phyloP scores from a whole-genome alignment of 2,329 filamentous ascomycete species.

The Monosporascus sp. region DNA sequence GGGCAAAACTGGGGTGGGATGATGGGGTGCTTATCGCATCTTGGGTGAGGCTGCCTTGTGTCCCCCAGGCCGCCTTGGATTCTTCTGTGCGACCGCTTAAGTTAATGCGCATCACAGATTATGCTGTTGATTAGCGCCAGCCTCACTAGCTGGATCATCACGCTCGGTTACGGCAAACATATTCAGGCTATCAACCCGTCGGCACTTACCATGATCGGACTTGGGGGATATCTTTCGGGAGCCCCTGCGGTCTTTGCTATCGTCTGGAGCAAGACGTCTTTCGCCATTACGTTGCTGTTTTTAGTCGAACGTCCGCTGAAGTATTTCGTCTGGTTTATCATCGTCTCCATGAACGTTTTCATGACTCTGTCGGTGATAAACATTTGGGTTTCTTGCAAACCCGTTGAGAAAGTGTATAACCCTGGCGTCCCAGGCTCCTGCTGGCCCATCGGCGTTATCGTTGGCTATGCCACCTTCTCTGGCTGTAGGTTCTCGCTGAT shows the following conservation, averaged over 20 bases:
- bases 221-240: constrained; percentile 19
- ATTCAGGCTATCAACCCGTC: constrained; percentile 6
- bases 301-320: constrained; percentile 18
- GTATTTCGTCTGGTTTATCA: constrained; percentile 26
- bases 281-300: constrained; percentile 29
- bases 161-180: constrained; percentile 4
- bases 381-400: constrained; percentile 27
- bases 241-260: constrained; percentile 18
- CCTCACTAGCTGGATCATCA: too few species aligned
- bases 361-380: constrained; percentile 21
- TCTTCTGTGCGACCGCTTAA: neutral
- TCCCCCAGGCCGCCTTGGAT: neutral
- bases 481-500: constrained; percentile 15
- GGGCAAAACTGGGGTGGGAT: constrained; percentile 25
- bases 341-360: constrained; percentile 27
- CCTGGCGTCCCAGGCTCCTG: constrained; percentile 21
- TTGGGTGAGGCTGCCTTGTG: constrained; percentile 17
- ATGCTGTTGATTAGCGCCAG: constrained; percentile 4
- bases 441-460: constrained; percentile 23
- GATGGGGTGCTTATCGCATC: constrained; percentile 24
- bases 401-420: constrained; percentile 25
- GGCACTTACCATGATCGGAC: constrained; percentile 14
- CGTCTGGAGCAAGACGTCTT: constrained; percentile 33
- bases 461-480: constrained; percentile 28
- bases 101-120: neutral